These are phyloP conservation scores for Lentithecium fluviatile DNA, from an alignment of 495 filamentous ascomycete species.

Conservation along the genomic window DNA sequence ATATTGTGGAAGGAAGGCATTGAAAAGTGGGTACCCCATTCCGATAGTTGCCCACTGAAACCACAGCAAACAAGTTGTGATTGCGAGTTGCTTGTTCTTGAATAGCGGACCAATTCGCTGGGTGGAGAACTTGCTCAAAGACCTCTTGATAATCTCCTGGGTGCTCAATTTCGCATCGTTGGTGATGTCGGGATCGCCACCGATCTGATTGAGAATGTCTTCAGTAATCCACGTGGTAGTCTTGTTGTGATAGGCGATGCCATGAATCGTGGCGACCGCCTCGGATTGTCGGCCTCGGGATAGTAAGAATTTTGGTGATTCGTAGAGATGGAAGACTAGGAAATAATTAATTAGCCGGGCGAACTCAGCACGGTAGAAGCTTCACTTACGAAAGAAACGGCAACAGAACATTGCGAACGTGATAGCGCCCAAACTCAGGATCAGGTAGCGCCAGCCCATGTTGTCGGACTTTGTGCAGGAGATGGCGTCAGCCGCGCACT, in stretches of 20 bases:
- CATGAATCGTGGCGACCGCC: conserved; percentile 35
- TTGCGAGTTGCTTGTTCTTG: conserved; percentile 22
- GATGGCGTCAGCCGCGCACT: conserved; percentile 38
- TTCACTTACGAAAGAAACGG: conserved; percentile 33
- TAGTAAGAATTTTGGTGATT: conserved; percentile 38
- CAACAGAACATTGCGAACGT: conserved; percentile 51
- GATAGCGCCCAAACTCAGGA: conserved; percentile 67
- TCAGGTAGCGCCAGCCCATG: conserved; percentile 84
- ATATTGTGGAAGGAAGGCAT: conserved; percentile 52
- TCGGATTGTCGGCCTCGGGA: conserved; percentile 30
- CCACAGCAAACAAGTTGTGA: conserved; percentile 31
- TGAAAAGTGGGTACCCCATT: conserved; percentile 38
- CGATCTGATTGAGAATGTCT: conserved; percentile 29
- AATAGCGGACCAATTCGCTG: conserved; percentile 36
- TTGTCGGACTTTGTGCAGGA: conserved; percentile 55
- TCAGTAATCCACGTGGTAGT: conserved; percentile 29
- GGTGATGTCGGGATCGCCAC: conserved; percentile 18
- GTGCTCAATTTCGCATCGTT: conserved; percentile 12
- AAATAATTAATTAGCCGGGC: too few relatives aligned
- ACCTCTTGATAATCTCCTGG: conserved; percentile 10
- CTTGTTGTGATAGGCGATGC: conserved; percentile 31
- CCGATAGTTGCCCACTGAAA: conserved; percentile 38
- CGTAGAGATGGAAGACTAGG: conserved; percentile 34
- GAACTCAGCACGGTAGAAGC: too few relatives aligned
- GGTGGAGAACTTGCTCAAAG: conserved; percentile 18